Base-by-base conservation (phyloP, 176 grass and related monocot genomes). In the Eragrostis nindensis region DNA sequence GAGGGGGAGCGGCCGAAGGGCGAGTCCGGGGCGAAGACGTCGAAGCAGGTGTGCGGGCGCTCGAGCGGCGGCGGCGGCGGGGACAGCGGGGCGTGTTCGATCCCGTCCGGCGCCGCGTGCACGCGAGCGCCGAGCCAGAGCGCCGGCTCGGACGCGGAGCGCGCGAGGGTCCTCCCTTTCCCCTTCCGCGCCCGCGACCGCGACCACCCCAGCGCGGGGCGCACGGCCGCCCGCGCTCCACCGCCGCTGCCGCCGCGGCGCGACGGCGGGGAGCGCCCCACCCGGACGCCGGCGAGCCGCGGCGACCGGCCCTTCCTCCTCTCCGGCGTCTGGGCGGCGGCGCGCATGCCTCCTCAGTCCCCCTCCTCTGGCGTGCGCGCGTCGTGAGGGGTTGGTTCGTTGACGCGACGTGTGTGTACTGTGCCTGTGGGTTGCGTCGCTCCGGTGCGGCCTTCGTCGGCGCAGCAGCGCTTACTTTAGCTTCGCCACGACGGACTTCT, bases 91-190 rank as follows among this genome's bases (percentile, higher is more conserved):
- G 29, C 18, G 19, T 56, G 18, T 16, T 8, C 30, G 0, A 38
- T 13, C 26, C 13, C 52, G 1, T 3, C 8, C 25, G 60, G 12
- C 27, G 0, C 53, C 26, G 68, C 53, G 53, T 77, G 71, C 11
- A 91, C 75, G 36, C 70, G 70, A 52, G 62, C 22, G 49, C 3
- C 11, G 61, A 43, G 22, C 82, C 43, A 82, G 43, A 91, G 86
- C 36, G 62, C 46, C 79, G 85, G 89, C 60, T 74, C 82, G 16
- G 85, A 91, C 1, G 85, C 89, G 26, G 60, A 82, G 66, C 86
- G 78, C 18, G 19, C 8, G 66, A 91, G 82, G 7, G 0, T 1
- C 49, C 26, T 48, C n/a, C 11, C 42, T 38, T 38, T 48, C n/a
- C 11, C 42, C 45, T 73, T 25, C 21, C 53, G 53, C 11, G 38